These are phyloP conservation scores for Phyllosticta citribraziliensis DNA, from an alignment of 2,329 filamentous ascomycete species.

Conservation along the genomic window DNA sequence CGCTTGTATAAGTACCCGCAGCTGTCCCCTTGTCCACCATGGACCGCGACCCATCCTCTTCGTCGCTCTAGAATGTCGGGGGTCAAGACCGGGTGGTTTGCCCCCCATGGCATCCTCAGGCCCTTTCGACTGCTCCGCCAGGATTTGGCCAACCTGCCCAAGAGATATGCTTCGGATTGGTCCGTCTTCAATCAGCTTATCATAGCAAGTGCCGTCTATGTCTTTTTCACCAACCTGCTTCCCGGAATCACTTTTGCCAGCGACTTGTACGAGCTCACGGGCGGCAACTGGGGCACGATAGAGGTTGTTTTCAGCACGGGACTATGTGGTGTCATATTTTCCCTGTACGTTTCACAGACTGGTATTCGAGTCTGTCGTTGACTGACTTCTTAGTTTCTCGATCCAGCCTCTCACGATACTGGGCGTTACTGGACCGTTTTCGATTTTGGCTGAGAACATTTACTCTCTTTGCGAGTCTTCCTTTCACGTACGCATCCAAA, in stretches of 20 bases:
- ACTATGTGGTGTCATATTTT: conserved; percentile 53
- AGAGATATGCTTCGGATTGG: conserved; percentile 26
- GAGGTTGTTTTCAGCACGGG: conserved; percentile 59
- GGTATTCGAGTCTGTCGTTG: not conserved
- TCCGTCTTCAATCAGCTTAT: conserved; percentile 52
- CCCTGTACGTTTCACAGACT: conserved; percentile 36
- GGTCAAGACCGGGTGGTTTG: conserved; percentile 11
- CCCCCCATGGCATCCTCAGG: conserved; percentile 16
- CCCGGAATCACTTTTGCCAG: conserved; percentile 59
- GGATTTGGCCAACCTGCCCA: conserved; percentile 20
- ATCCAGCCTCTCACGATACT: conserved; percentile 56
- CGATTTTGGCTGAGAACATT: conserved; percentile 57
- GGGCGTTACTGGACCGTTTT: conserved; percentile 57
- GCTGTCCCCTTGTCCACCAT: not conserved
- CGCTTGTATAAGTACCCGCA: not conserved
- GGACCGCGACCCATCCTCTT: not conserved
- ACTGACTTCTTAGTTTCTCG: conserved; percentile 33
- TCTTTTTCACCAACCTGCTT: conserved; percentile 58
- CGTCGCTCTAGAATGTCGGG: not conserved
- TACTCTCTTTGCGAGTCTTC: conserved; percentile 47
- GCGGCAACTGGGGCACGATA: conserved; percentile 55
- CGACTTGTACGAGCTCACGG: conserved; percentile 53
- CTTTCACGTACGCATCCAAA: conserved; percentile 38
- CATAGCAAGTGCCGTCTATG: conserved; percentile 53
- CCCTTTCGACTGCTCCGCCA: conserved; percentile 24